phyloP scores from a whole-genome alignment of 805 yeast genomes.

The Yarrowia sp. region DNA sequence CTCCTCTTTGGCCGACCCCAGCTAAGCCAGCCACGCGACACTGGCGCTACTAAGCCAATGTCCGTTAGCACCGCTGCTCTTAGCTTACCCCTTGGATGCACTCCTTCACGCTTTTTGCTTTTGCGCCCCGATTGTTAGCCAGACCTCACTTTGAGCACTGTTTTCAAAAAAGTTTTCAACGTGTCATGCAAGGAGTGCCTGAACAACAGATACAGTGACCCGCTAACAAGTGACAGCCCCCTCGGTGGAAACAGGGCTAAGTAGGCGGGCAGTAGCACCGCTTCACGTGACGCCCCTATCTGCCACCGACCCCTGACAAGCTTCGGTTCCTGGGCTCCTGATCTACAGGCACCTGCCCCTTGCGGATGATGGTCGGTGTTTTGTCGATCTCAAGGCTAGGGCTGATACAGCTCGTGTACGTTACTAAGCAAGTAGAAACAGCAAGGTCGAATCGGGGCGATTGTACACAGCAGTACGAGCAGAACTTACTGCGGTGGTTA shows the following conservation, averaged over 20 bases:
- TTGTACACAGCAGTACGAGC: too few relatives aligned
- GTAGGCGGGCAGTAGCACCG: background rate
- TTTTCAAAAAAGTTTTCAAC: conserved; percentile 2
- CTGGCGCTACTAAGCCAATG: background rate
- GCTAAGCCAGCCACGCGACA: background rate
- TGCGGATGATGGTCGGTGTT: conserved; percentile 7
- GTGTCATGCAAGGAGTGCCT: conserved; percentile 26
- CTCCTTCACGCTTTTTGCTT: conserved; percentile 12
- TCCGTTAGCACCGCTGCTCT: background rate
- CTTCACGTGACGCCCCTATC: conserved; percentile 2
- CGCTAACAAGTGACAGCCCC: too few relatives aligned
- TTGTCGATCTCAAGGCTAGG: conserved; percentile 15
- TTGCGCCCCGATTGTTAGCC: too few relatives aligned
- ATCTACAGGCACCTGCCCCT: conserved; percentile 35
- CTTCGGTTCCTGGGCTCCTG: conserved; percentile 22
- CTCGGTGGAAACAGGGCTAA: too few relatives aligned
- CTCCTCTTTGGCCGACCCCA: background rate
- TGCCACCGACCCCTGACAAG: background rate
- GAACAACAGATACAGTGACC: background rate
- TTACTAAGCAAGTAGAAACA: too few relatives aligned
- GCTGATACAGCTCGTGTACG: background rate
- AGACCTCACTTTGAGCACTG: too few relatives aligned
- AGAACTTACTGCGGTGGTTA: too few relatives aligned
- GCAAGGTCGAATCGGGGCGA: too few relatives aligned
- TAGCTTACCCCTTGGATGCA: conserved; percentile 32